Conservation (phyloP, 345 rosid genomes). For the Hibiscus syriacus region DNA sequence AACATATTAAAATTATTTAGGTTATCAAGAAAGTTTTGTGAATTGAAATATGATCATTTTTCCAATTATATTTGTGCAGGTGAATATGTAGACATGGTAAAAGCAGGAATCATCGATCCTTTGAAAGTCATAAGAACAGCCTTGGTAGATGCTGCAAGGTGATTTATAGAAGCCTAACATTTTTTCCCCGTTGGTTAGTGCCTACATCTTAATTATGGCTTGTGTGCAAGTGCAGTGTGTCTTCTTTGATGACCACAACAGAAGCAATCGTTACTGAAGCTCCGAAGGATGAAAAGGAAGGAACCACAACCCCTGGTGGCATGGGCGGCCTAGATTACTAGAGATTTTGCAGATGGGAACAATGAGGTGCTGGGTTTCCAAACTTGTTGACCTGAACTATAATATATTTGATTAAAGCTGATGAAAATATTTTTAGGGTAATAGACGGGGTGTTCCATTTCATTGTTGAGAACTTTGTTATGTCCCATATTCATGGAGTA, state of each 20-base stretch:
- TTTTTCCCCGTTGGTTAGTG: background rate
- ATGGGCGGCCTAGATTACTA: constrained; percentile 4
- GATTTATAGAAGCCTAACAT: background rate
- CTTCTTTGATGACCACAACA: constrained; percentile 35
- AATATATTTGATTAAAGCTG: background rate
- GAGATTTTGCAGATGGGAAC: background rate
- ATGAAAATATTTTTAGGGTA: background rate
- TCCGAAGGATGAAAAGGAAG: constrained; percentile 45
- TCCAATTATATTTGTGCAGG: constrained; percentile 21
- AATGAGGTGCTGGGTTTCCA: too few relatives aligned
- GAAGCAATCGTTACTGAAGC: constrained; percentile 30
- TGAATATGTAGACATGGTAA: constrained; percentile 56
- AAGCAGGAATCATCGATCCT: constrained; percentile 56
- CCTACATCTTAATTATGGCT: background rate
- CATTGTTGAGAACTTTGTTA: background rate
- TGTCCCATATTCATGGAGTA: background rate
- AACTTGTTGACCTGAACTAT: too few relatives aligned
- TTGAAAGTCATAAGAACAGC: constrained; percentile 32
- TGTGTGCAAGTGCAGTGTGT: constrained; percentile 31
- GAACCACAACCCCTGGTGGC: background rate
- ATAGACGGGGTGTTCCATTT: too few relatives aligned
- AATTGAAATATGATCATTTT: background rate
- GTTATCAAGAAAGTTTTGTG: too few relatives aligned
- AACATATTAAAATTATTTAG: background rate
- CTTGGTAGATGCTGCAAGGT: constrained; percentile 17